Base-by-base conservation (phyloP, 345 rosid species). In the Rhodomyrtus tomentosa region DNA sequence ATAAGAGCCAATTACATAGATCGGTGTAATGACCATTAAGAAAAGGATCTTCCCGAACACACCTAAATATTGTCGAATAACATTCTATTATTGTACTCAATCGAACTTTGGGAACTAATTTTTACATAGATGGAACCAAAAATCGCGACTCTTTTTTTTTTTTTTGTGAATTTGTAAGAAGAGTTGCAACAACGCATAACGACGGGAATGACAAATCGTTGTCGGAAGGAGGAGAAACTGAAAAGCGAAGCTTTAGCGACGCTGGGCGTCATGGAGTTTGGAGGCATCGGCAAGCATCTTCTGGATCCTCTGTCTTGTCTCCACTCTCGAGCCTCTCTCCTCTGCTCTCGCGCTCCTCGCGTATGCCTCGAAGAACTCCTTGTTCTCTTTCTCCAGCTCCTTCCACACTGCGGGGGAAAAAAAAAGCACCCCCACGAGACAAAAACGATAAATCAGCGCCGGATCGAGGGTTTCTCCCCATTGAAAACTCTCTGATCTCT, bases 331-430 rank as follows among this genome's bases (percentile, higher is more conserved):
- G 25, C 25, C 79, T 74, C 83, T 89, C 81, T 82, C 86, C 80
- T 84, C 88, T 22, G 25, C 56, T 76, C 90, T 86, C 49, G 8
- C 72, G 72, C 85, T 89, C 55, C 84, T 89, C 45, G 53, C 29
- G 84, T 96, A 95, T 6, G 93, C 95, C 85, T 95, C 96, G 56
- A 96, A 96, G 90, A 96, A 96, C 86, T 92, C 98, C 87, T 92
- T 92, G 92, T 96, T 96, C 90, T 90, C 98, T 84, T 95, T 95
- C 92, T 93, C 98, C 83, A 96, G 84, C 89, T 96, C 99, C 80
- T 93, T 91, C 99, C 99, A 96, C 88, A 96, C 99, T 95, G 90
- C 52, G n/a, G n/a, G n/a, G n/a, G n/a, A 36, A 68, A 62, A 32
- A 36, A 52, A 50, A 62, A 29, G n/a, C n/a, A n/a, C n/a, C n/a